Conservation (phyloP, 2,329 filamentous ascomycete species). For the Ilyonectria sp. region DNA sequence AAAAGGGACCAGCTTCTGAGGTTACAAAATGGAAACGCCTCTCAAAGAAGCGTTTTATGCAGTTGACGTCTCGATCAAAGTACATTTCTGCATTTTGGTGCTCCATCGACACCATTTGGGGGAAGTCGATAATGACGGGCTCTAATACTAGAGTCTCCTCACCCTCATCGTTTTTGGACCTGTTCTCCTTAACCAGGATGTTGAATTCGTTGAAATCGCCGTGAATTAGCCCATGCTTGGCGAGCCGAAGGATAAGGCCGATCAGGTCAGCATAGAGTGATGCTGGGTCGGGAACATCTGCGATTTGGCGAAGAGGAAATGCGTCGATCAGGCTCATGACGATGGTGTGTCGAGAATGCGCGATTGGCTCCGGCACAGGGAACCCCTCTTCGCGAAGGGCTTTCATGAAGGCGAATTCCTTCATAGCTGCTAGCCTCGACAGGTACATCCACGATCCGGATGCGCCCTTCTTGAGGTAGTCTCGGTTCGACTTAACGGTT, state of each 20-base stretch:
- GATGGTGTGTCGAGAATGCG: constrained; percentile 94
- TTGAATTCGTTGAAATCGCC: constrained; percentile 99
- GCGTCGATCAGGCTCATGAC: constrained; percentile 96
- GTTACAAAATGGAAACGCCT: constrained; percentile 90
- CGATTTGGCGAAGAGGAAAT: constrained; percentile 91
- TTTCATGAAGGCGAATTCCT: constrained; percentile 96
- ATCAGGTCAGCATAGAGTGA: constrained; percentile 94
- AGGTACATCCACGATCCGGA: constrained; percentile 99
- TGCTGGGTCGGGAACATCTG: constrained; percentile 85
- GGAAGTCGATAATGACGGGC: constrained; percentile 96
- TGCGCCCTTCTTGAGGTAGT: constrained; percentile 87
- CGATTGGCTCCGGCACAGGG: constrained; percentile 88
- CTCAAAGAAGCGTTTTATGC: constrained; percentile 95
- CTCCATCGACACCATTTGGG: constrained; percentile 97
- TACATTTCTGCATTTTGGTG: constrained; percentile 96
- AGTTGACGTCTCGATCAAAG: constrained; percentile 95
- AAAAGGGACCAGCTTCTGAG: constrained; percentile 87
- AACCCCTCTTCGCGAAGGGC: constrained; percentile 88
- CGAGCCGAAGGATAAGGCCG: constrained; percentile 85
- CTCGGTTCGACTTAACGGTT: constrained; percentile 94
- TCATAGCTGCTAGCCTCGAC: constrained; percentile 90
- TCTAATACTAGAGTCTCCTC: constrained; percentile 68
- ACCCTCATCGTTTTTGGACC: constrained; percentile 56
- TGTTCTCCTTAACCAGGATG: constrained; percentile 88
- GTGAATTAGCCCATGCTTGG: constrained; percentile 91